These are phyloP conservation scores for Nitzschia sp. DNA, from an alignment of 108 stramenopile species.

Conservation along the genomic window DNA sequence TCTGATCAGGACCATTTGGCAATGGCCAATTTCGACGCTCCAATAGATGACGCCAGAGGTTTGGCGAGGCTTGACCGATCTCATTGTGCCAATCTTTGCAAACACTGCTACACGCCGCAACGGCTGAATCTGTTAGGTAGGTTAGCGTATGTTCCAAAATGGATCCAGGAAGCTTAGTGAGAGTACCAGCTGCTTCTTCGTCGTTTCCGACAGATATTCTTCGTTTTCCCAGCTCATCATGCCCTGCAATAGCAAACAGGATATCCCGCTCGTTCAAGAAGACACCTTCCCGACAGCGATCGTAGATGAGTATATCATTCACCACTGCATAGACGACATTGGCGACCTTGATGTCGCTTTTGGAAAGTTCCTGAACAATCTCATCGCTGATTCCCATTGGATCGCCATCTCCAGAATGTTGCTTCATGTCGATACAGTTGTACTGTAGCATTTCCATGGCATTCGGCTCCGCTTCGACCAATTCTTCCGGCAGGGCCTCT, in stretches of 20 bases:
- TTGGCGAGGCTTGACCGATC: slow-evolving; percentile 50
- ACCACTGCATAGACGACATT: slow-evolving; percentile 48
- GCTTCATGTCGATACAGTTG: slow-evolving; percentile 4
- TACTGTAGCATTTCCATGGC: slow-evolving; percentile 59
- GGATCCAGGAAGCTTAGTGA: slow-evolving; percentile 32
- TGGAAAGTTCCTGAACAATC: slow-evolving; percentile 16
- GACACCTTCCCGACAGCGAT: slow-evolving; percentile 47
- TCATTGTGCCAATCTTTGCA: slow-evolving; percentile 50
- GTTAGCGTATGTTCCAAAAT: slow-evolving; percentile 49
- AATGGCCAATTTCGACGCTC: slow-evolving; percentile 48
- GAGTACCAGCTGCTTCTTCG: neutral
- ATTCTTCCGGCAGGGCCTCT: slow-evolving; percentile 4
- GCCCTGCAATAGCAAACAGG: neutral
- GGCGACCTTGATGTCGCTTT: slow-evolving; percentile 11
- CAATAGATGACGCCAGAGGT: slow-evolving; percentile 49
- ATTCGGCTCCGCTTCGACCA: slow-evolving; percentile 5
- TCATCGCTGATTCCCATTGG: slow-evolving; percentile 14
- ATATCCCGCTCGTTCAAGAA: slow-evolving; percentile 3
- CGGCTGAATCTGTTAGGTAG: slow-evolving; percentile 41
- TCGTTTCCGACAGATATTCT: neutral
- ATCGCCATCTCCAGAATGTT: neutral
- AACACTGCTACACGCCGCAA: slow-evolving; percentile 32
- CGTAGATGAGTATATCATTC: slow-evolving; percentile 41
- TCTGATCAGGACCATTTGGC: neutral
- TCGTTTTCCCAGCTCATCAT: neutral